Evolutionary conservation across 441 rosid genomes (phyloP), one percentile per base, ranked within the genome.

Genomic region (Syzygium syzygioides): DNA sequence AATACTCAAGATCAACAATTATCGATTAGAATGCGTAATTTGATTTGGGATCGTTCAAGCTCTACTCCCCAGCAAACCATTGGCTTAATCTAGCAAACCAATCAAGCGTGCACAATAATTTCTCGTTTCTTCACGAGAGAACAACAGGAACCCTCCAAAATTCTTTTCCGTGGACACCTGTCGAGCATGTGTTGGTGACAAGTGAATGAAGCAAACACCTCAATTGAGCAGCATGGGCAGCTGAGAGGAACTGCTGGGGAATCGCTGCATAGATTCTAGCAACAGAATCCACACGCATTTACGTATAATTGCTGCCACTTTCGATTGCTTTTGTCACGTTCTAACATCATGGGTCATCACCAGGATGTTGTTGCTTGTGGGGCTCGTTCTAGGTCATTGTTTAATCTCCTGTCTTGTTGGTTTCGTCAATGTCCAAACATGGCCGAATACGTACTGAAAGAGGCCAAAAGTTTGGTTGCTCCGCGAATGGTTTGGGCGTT

Each of bases 201-300:
- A 80, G 55, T 20, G 85, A 76, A 50, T 56, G 37, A 13, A 37
- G 55, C 26, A 50, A 68, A 28, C 14, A 28, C 88, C 87, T 53
- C 60, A n/a, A 84, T n/a, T 85, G 85, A 79, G 34, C 32, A 30
- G 48, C 37, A 87, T 56, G 88, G 88, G 88, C 85, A 91, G 80
- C 91, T 48, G 91, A 45, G 85, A 86, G n/a, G 13, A 86, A 62
- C 55, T 26, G 90, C 79, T 85, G 76, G 88, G 37, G 15, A 71
- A 37, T 23, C 50, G 11, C 53, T 41, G 87, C 88, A 32, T n/a
- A 54, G 83, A 45, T 60, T 64, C 19, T 50, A 68, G 32, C 89
- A 32, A 76, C 52, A 28, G 52, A 76, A 76, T 37, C 5, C 83
- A 12, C 83, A 23, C 52, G 52, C 83, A 41, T 41, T 14, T 12